Conservation (phyloP, 805 yeast genomes). For the Wickerhamomyces chaumierensis region DNA sequence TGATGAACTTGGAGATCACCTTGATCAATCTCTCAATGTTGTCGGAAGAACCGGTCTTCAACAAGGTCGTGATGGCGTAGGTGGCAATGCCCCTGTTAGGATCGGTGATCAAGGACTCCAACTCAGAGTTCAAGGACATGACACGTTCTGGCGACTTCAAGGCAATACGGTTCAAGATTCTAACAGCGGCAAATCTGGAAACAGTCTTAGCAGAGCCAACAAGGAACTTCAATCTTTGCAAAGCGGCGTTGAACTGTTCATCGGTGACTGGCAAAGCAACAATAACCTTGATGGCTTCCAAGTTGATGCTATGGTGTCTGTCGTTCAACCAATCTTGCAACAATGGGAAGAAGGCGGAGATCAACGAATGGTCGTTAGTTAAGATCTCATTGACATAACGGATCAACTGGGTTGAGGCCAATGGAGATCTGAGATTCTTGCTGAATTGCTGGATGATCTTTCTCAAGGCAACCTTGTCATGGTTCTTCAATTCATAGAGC, state of each 20-base stretch:
- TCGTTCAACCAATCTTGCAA: conserved; percentile 64
- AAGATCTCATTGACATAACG: conserved; percentile 68
- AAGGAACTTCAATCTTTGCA: conserved; percentile 63
- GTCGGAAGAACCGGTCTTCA: conserved; percentile 89
- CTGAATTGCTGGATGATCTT: conserved; percentile 76
- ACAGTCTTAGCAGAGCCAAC: conserved; percentile 83
- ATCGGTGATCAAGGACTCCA: conserved; percentile 81
- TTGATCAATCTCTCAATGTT: conserved; percentile 81
- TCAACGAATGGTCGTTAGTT: conserved; percentile 56
- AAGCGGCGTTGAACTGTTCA: conserved; percentile 59
- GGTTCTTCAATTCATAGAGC: conserved; percentile 76
- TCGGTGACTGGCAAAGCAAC: conserved; percentile 35
- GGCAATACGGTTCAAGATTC: conserved; percentile 80
- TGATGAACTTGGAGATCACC: conserved; percentile 81
- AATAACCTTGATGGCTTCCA: conserved; percentile 73
- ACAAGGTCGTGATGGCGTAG: conserved; percentile 89
- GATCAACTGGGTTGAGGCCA: conserved; percentile 78
- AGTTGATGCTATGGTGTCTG: conserved; percentile 79
- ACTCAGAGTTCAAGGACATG: conserved; percentile 69
- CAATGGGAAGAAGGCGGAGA: conserved; percentile 46
- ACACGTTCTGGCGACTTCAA: conserved; percentile 70
- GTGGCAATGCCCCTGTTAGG: conserved; percentile 88
- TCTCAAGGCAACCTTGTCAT: conserved; percentile 88
- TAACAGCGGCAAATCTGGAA: conserved; percentile 85
- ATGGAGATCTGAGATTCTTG: conserved; percentile 59